phyloP scores from a whole-genome alignment of 2,329 filamentous ascomycete genomes.

The Fonsecaea erecta region DNA sequence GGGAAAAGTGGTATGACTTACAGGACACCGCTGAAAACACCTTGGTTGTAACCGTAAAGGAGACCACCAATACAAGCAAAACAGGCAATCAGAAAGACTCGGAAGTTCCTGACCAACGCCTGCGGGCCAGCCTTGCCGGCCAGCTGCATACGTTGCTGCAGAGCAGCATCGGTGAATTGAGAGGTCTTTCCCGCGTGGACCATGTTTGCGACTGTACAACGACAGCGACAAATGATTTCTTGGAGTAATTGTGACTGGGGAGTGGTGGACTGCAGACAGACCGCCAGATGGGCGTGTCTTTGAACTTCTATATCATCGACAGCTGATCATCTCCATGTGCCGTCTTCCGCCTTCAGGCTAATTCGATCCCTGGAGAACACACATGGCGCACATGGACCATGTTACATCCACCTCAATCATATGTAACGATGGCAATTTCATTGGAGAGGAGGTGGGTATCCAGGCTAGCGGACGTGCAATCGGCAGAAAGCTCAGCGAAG shows the following conservation, averaged over 20 bases:
- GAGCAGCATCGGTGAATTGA: constrained; percentile 35
- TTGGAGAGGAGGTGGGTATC: constrained; percentile 14
- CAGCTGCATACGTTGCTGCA: constrained; percentile 43
- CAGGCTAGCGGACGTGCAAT: constrained; percentile 10
- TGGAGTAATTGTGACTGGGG: background rate
- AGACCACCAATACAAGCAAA: constrained; percentile 60
- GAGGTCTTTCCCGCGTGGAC: constrained; percentile 27
- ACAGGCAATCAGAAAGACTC: constrained; percentile 60
- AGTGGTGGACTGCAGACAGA: background rate
- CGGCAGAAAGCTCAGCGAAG: constrained; percentile 21
- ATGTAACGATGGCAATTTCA: constrained; percentile 8
- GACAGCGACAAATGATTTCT: background rate
- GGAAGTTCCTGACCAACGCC: constrained; percentile 58
- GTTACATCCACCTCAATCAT: constrained; percentile 9
- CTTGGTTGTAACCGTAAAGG: constrained; percentile 74
- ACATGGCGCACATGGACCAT: constrained; percentile 13
- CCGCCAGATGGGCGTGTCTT: background rate
- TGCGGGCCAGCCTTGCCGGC: constrained; percentile 50
- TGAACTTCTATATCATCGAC: constrained; percentile 5
- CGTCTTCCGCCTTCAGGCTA: constrained; percentile 26
- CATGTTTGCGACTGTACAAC: constrained; percentile 28
- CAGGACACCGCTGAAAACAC: constrained; percentile 73
- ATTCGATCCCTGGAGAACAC: constrained; percentile 15
- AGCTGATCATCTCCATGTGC: background rate
- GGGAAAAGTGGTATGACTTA: constrained; percentile 45